Conservation (phyloP, 2,329 filamentous ascomycete genomes). For the Ophiocordyceps australis region DNA sequence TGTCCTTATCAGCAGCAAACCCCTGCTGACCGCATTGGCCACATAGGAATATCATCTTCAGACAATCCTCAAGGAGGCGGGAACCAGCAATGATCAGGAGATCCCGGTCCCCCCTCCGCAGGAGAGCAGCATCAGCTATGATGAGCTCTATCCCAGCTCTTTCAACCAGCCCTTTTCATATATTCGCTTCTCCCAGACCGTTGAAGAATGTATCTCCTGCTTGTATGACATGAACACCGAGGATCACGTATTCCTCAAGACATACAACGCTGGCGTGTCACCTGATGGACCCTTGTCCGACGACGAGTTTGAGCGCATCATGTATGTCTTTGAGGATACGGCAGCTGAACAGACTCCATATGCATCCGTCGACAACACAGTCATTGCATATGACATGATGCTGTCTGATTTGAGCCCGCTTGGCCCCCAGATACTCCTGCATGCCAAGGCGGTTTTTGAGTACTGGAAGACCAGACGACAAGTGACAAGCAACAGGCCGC, state of each 20-base stretch:
- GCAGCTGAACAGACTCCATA: conserved; percentile 71
- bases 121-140: conserved; percentile 60
- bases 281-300: conserved; percentile 54
- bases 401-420: conserved; percentile 44
- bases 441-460: conserved; percentile 68
- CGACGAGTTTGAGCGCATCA: conserved; percentile 82
- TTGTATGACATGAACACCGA: conserved; percentile 90
- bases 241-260: conserved; percentile 70
- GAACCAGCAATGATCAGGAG: conserved; percentile 37
- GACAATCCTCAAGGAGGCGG: conserved; percentile 46
- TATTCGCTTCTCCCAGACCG: conserved; percentile 94
- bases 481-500: conserved; percentile 46
- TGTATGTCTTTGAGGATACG: conserved; percentile 88
- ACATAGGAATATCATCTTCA: conserved; percentile 86
- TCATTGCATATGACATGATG: conserved; percentile 62
- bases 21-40: conserved; percentile 10
- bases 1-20: background rate
- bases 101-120: conserved; percentile 48
- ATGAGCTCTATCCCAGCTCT: conserved; percentile 61
- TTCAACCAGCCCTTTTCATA: conserved; percentile 83
- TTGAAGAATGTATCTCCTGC: conserved; percentile 83
- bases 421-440: conserved; percentile 27
- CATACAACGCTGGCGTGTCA: conserved; percentile 63
- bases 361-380: conserved; percentile 75
- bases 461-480: conserved; percentile 68